Percentiles rank a stretch among this genome's conserved stretches.
phyloP scores from a whole-genome alignment of 805 yeast genomes.

The Helenozyma baotianmanensis region DNA sequence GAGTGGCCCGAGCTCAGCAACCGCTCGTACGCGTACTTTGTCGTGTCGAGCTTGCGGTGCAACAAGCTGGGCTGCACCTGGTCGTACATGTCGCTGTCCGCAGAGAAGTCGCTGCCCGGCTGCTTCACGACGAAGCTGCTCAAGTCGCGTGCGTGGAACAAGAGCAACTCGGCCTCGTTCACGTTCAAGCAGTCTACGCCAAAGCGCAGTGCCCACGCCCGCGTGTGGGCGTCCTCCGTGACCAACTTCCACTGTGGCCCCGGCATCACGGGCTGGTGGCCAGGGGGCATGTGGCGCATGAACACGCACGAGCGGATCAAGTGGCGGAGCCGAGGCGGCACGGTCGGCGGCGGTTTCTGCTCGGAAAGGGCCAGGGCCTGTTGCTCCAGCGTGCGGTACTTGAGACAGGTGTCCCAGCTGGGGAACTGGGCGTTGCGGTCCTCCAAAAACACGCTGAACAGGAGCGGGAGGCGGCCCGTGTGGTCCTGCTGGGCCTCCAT shows the following conservation, averaged over 20 bases:
- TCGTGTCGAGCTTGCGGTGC: constrained; percentile 13
- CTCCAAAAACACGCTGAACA: constrained; percentile 29
- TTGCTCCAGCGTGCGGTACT: constrained; percentile 30
- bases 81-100: constrained; percentile 10
- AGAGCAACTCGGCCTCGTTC: constrained; percentile 45
- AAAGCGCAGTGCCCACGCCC: constrained; percentile 50
- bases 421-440: constrained; percentile 45
- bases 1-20: too few relatives aligned
- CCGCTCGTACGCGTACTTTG: constrained; percentile 13
- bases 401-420: constrained; percentile 44
- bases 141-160: constrained; percentile 34
- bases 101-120: constrained; percentile 24
- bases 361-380: too few relatives aligned
- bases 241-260: constrained; percentile 50
- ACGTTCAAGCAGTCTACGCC: constrained; percentile 50
- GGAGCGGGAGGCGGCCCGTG: too few relatives aligned
- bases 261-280: constrained; percentile 14
- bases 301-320: constrained; percentile 56
- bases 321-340: constrained; percentile 52
- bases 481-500: constrained; percentile 5
- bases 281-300: constrained; percentile 43
- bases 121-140: constrained; percentile 21
- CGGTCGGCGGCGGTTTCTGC: too few relatives aligned
- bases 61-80: constrained; percentile 6
- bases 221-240: constrained; percentile 55